Conservation (phyloP, 768 basidiomycete species). For the Mycena haematopus region DNA sequence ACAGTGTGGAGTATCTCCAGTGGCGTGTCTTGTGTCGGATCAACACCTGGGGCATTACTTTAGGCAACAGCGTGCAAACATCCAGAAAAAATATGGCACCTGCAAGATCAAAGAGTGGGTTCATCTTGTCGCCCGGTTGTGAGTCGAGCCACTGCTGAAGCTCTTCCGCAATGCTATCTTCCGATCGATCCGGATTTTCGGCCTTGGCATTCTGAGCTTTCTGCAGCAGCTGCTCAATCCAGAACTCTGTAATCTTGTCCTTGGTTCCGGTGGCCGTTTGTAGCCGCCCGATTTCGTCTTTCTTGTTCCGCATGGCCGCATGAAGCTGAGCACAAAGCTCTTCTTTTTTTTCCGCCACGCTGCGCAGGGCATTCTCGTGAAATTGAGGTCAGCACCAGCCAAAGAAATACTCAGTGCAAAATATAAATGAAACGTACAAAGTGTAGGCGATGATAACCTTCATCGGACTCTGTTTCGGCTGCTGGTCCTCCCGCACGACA, state of each 20-base stretch:
- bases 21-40: not conserved
- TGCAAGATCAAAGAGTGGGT: too few relatives aligned
- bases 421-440: not conserved
- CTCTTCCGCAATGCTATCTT: slow-evolving; percentile 7
- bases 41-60: too few relatives aligned
- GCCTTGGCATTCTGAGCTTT: not conserved
- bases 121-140: too few relatives aligned
- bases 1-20: not conserved
- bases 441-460: slow-evolving; percentile 4
- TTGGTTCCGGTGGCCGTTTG: slow-evolving; percentile 17
- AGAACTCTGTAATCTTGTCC: slow-evolving; percentile 21
- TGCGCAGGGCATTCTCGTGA: too few relatives aligned
- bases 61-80: too few relatives aligned
- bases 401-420: too few relatives aligned
- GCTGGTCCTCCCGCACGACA: slow-evolving; percentile 34
- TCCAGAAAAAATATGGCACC: too few relatives aligned
- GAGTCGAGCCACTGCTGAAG: slow-evolving; percentile 3
- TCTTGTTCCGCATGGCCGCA: slow-evolving; percentile 5
- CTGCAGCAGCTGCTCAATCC: slow-evolving; percentile 18
- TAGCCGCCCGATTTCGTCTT: slow-evolving; percentile 1
- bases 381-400: too few relatives aligned
- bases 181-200: not conserved
- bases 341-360: not conserved
- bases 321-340: slow-evolving; percentile 6
- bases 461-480: slow-evolving; percentile 27